Evolutionary conservation across 495 filamentous ascomycete genomes (phyloP).

Genomic region (Xeromyces bisporus): DNA sequence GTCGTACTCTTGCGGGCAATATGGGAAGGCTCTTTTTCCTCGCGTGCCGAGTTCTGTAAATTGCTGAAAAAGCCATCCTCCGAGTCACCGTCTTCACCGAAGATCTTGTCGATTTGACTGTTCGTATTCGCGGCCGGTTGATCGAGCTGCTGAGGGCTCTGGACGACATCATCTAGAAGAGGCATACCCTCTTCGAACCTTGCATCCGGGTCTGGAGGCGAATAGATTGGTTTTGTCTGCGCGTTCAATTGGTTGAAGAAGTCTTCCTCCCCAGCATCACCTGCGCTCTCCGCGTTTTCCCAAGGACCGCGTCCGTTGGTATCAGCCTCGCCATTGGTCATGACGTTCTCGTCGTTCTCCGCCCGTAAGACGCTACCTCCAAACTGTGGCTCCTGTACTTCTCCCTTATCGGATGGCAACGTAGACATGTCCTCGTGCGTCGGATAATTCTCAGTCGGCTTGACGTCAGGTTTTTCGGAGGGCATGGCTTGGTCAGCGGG

Average conservation of each 20-base stretch:
- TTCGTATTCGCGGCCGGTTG: conserved; percentile 4
- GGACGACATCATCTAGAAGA: conserved; percentile 17
- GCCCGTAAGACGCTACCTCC: conserved; percentile 1
- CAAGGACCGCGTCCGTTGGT: conserved; percentile 13
- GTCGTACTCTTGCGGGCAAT: conserved; percentile 28
- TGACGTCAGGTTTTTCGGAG: neutral
- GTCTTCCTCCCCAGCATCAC: conserved; percentile 27
- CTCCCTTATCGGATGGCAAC: conserved; percentile 1
- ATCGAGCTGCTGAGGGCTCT: conserved; percentile 11
- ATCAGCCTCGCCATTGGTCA: conserved; percentile 5
- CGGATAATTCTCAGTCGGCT: neutral
- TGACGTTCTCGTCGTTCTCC: conserved; percentile 1
- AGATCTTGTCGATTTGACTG: conserved; percentile 13
- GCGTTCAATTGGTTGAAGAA: conserved; percentile 34
- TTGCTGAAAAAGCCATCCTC: conserved; percentile 24
- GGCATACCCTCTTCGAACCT: conserved; percentile 33
- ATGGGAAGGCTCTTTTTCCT: conserved; percentile 8
- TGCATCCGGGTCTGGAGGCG: conserved; percentile 27
- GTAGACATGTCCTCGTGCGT: neutral
- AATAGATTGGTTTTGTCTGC: conserved; percentile 30
- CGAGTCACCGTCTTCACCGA: conserved; percentile 22
- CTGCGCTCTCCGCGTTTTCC: conserved; percentile 12
- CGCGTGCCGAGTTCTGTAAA: conserved; percentile 4
- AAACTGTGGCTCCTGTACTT: neutral
- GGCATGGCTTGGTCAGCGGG: neutral